Evolutionary conservation across 2,329 filamentous ascomycete genomes (phyloP), one percentile per base, ranked within the genome.

Genomic region (Curvularia verruculosa): DNA sequence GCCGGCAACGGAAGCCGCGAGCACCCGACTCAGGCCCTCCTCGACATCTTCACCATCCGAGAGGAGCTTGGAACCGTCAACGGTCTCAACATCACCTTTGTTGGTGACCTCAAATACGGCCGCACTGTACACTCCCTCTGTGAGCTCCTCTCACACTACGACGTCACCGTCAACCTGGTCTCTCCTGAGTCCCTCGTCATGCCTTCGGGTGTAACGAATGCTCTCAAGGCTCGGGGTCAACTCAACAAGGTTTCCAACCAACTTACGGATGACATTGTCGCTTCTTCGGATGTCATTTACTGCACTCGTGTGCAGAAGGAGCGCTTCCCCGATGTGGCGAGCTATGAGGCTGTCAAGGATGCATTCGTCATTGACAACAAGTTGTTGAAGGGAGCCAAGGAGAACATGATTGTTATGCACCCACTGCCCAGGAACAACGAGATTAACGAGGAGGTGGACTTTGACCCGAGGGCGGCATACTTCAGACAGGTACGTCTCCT

Each of bases 291-390:
- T 69, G 94, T 99, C 4, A 83, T 99, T 44, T 99, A 99, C 84
- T 97, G 92, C 82, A 99, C 95, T 1, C 88, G 95, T 15, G 90
- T 99, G 66, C 95, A 99, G 80, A 95, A 95, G 80, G 95, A 99
- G 83, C 87, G 95, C 24, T 99, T 99, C 82, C 83, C 88, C n/a
- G 89, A 88, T 68, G 77, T 88, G 49, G 85, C 84, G 41, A 88
- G 91, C 70, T 99, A 96, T 76, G 92, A 98, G 80, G 81, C 83
- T 56, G 87, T 98, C 69, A 96, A 96, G 87, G 87, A 94, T 77
- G 86, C 87, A 59, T 94, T 97, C 77, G 83, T 96, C 56, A 88
- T 99, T 60, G 91, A 96, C 82, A 96, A 97, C 75, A 87, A 87
- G 68, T 90, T 94, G 19, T 84, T 99, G 71, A 93, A 92, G 82